Conservation (phyloP, 2,329 filamentous ascomycete genomes). For the Clonostachys sp. region DNA sequence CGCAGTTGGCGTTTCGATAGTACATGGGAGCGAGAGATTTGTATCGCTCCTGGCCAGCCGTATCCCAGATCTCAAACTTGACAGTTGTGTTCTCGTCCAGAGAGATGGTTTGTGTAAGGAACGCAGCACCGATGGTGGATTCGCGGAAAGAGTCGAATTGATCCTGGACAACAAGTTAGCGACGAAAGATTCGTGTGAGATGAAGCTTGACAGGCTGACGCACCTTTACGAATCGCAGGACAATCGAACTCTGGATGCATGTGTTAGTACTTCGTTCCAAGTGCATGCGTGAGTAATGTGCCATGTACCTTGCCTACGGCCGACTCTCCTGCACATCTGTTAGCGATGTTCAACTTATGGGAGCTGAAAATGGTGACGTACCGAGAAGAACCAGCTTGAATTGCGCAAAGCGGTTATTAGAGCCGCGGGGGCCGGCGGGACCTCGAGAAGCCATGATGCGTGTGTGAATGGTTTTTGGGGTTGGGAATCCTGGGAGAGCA, state of each 20-base stretch:
- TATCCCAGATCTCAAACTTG: slow-evolving; percentile 99
- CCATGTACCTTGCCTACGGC: slow-evolving; percentile 88
- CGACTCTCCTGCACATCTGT: slow-evolving; percentile 71
- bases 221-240: slow-evolving; percentile 97
- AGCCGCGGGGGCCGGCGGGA: slow-evolving; percentile 54
- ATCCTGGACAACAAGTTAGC: slow-evolving; percentile 53
- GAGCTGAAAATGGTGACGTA: slow-evolving; percentile 39
- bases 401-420: slow-evolving; percentile 89
- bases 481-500: not conserved
- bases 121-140: slow-evolving; percentile 96
- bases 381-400: slow-evolving; percentile 98
- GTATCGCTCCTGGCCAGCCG: slow-evolving; percentile 96
- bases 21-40: slow-evolving; percentile 99
- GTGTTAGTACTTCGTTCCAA: slow-evolving; percentile 9
- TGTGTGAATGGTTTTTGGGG: slow-evolving; percentile 5
- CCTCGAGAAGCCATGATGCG: slow-evolving; percentile 78
- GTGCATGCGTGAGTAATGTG: slow-evolving; percentile 1
- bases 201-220: slow-evolving; percentile 13
- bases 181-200: not conserved
- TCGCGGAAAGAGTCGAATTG: slow-evolving; percentile 98
- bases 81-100: slow-evolving; percentile 97
- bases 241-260: slow-evolving; percentile 76
- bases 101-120: slow-evolving; percentile 97
- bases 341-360: not conserved
- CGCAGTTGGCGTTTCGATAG: slow-evolving; percentile 98